These are phyloP conservation scores for Salix viminalis DNA, from an alignment of 345 rosid species.

Conservation along the genomic window DNA sequence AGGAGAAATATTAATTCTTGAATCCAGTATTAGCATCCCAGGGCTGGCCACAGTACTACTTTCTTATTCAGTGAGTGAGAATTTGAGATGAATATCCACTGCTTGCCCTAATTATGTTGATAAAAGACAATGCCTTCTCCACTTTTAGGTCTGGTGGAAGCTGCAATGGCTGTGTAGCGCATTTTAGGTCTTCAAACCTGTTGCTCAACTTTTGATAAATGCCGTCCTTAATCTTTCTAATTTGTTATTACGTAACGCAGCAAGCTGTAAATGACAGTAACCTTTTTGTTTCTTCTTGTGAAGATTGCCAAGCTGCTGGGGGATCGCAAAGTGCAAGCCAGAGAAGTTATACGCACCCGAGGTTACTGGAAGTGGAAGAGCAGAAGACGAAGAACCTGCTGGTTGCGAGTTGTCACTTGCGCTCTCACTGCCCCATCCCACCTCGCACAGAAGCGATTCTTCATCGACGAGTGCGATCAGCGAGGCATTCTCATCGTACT, in stretches of 20 bases:
- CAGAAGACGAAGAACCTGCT: slow-evolving; percentile 15
- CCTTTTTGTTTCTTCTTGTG: not conserved
- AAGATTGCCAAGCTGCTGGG: slow-evolving; percentile 33
- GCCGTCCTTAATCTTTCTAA: not conserved
- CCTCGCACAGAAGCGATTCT: slow-evolving; percentile 41
- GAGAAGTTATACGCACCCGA: not conserved
- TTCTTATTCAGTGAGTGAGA: not conserved
- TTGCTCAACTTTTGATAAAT: not conserved
- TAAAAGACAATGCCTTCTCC: not conserved
- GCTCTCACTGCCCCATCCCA: slow-evolving; percentile 43
- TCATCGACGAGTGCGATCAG: slow-evolving; percentile 61
- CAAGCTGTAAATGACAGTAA: not conserved
- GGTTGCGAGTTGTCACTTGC: slow-evolving; percentile 47
- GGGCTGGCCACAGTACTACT: not conserved
- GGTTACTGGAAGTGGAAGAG: not conserved
- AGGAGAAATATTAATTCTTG: not conserved
- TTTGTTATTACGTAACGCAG: not conserved
- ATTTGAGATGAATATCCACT: not conserved
- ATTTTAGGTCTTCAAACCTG: not conserved
- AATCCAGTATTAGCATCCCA: not conserved
- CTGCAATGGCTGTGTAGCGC: not conserved
- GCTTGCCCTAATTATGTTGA: not conserved
- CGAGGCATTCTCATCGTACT: slow-evolving; percentile 56
- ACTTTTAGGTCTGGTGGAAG: not conserved
- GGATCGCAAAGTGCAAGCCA: slow-evolving; percentile 2